Evolutionary conservation across 2,329 filamentous ascomycete genomes (phyloP), one percentile per base, ranked within the genome.

Genomic region (Diplocarpon mali): DNA sequence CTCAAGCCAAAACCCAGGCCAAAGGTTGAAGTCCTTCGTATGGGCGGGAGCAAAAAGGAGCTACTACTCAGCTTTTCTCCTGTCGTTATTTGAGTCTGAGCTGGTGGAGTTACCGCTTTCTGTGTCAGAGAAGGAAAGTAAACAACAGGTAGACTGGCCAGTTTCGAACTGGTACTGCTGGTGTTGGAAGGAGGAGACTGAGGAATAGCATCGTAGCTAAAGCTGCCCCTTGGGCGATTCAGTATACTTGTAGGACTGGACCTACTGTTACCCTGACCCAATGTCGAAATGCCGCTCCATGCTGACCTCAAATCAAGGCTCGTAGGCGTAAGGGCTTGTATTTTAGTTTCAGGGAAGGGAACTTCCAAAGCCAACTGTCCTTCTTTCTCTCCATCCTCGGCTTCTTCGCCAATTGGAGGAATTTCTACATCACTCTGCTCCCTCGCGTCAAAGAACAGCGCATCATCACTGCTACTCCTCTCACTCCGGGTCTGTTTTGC

Each of bases 21-120:
- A 58, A 80, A 75, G 3, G 72, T 74, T 13, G 76, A 79, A 12
- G 68, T 69, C 28, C 74, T 68, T 37, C 74, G 69, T 46, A 80
- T 77, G 1, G 73, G 74, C 2, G 77, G 76, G 31, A 81, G 60
- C 50, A 80, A 80, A 1, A 53, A 51, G 5, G 52, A 44, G 2
- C 46, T 38, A 15, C 44, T 39, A 31, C 47, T 47, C 27, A 46
- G 45, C 14, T 50, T 45, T 11, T 48, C 44, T 13, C 37, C 1
- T 31, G 39, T 7, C 1, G 32, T 14, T 20, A 37, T 38, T 13
- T 27, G 35, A 6, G 15, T 12, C 13, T 24, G 38, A 38, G 35
- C 30, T 17, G 38, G 28, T 14, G 35, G 32, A 24, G 40, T 29
- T n/a, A 15, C 35, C 4, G 29, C 6, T 7, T 24, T 7, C 20